A percentile compares a stretch with the other conserved stretches of the same genome.
Conservation (phyloP, 768 basidiomycete species). For the Lactarius evosmus region DNA sequence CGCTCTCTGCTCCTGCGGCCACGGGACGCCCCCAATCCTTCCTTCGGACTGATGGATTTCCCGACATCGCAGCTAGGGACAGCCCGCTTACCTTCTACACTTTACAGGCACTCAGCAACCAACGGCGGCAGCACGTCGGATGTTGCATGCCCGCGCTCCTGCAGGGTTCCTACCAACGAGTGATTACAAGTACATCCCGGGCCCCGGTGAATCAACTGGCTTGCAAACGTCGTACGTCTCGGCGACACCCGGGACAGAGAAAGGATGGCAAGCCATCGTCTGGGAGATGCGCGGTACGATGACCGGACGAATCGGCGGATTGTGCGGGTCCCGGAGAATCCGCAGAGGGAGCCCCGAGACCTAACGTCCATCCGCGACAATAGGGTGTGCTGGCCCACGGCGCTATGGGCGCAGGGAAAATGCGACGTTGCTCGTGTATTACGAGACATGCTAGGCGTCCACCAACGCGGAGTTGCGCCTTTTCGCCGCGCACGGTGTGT, state of each 20-base stretch:
- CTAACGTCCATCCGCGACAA: slow-evolving; percentile 9
- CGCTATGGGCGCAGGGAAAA: slow-evolving; percentile 7
- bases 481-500: slow-evolving; percentile 9
- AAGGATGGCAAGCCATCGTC: background rate
- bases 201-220: slow-evolving; percentile 4
- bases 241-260: slow-evolving; percentile 12
- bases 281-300: slow-evolving; percentile 16
- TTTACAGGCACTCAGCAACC: slow-evolving; percentile 15
- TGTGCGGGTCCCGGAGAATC: background rate
- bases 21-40: slow-evolving; percentile 8
- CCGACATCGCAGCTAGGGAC: slow-evolving; percentile 18
- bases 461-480: slow-evolving; percentile 21
- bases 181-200: slow-evolving; percentile 17
- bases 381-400: slow-evolving; percentile 20
- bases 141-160: slow-evolving; percentile 15
- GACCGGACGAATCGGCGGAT: background rate
- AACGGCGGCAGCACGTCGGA: slow-evolving; percentile 3
- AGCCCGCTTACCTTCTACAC: slow-evolving; percentile 17
- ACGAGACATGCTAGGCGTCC: slow-evolving; percentile 6
- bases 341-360: slow-evolving; percentile 10
- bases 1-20: slow-evolving; percentile 14
- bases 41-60: slow-evolving; percentile 16
- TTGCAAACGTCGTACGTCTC: slow-evolving; percentile 16
- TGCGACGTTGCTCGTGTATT: slow-evolving; percentile 19
- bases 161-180: background rate